These are phyloP conservation scores for Ganoderma meredithae DNA, from an alignment of 1,284 basidiomycete species.

Conservation along the genomic window DNA sequence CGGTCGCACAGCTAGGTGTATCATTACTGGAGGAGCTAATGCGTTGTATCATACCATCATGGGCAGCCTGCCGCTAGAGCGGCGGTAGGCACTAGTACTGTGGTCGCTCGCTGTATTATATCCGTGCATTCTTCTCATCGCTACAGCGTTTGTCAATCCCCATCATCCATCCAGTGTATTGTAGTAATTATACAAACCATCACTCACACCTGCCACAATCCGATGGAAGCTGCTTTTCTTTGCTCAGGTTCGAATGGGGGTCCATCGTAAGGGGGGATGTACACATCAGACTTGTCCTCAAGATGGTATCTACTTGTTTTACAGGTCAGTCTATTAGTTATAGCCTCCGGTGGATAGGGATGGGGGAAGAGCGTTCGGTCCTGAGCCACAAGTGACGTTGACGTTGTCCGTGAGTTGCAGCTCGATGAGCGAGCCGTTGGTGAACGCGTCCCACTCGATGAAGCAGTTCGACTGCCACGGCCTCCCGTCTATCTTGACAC, in stretches of 20 bases:
- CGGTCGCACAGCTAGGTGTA: constrained; percentile 1
- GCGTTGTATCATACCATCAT: background rate
- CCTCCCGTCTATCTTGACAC: constrained; percentile 60
- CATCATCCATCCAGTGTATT: background rate
- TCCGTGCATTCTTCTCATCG: background rate
- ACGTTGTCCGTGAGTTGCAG: constrained; percentile 60
- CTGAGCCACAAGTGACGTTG: constrained; percentile 56
- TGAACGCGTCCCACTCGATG: constrained; percentile 68
- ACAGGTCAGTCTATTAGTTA: constrained; percentile 21
- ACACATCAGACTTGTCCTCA: background rate
- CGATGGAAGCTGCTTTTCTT: background rate
- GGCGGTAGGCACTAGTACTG: background rate
- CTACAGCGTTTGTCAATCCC: background rate
- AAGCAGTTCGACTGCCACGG: constrained; percentile 67
- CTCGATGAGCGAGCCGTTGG: constrained; percentile 54
- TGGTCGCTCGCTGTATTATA: background rate
- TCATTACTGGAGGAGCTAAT: constrained; percentile 5
- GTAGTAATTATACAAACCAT: background rate
- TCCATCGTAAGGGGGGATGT: background rate
- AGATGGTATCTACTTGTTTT: background rate
- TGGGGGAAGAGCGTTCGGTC: constrained; percentile 56
- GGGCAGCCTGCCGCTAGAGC: background rate
- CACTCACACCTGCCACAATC: background rate
- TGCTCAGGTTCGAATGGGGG: background rate
- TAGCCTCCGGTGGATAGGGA: constrained; percentile 68